Base-by-base conservation (phyloP, 306 rosid genomes). In the Fragaria iinumae region DNA sequence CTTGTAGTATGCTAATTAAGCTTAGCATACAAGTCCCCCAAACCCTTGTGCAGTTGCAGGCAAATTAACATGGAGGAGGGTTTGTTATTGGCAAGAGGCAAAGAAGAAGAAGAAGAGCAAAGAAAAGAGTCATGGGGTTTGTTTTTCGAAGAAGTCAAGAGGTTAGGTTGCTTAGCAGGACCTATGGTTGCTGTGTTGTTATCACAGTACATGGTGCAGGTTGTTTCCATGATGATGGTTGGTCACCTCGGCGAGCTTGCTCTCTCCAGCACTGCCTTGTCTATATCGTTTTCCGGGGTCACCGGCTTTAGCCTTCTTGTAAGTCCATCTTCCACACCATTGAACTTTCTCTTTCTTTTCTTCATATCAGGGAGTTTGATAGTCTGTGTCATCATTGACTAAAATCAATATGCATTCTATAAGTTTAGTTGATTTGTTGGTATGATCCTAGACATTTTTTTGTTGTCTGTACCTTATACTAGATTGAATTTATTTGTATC, bases 251-350 rank as follows among this genome's bases (percentile, higher is more conserved):
- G 83, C 20, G 80, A 86, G 50, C 90, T 90, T 17, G 79, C 84
- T 71, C 92, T 88, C 80, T 77, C 95, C 18, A 66, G 89, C 76
- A 67, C 87, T 36, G 75, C 89, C 74, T 70, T 90, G 2, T 89
- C 90, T 69, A 68, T 81, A 57, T 90, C 95, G 39, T 76, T 90
- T 3, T 45, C 88, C 4, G 49, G 55, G 0, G 91, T 80, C 83
- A 80, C 91, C 8, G 96, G 92, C 53, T 88, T 86, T 75, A 86
- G 96, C 50, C 16, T 88, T 45, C 77, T 88, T 20, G 92, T 88
- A 74, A 76, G 88, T 57, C 55, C 18, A 48, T 55, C 48, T 21
- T 64, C 2, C 18, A 7, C 11, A n/a, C 11, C 39, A 44, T 44
- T 47, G 2, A 36, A 29, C 36, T 34, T 21, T 56, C 32, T 16